Base-by-base conservation (phyloP, 305 asterid genomes). In the Fraxinus latifolia region DNA sequence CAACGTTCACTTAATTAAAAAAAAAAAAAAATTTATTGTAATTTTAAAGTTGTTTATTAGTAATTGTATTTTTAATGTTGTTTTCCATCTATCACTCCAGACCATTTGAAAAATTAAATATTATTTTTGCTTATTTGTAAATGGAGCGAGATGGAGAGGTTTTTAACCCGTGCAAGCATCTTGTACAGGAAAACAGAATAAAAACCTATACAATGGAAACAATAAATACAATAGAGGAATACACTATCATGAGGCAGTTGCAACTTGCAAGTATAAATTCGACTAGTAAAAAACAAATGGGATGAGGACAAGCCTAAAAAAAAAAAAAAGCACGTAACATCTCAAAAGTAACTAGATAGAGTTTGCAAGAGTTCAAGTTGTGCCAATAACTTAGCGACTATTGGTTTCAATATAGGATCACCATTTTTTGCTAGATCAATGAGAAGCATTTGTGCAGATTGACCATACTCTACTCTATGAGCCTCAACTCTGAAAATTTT, bases 351-450 rank as follows among this genome's bases (percentile, higher is more conserved):
- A 85, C 89, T 90, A 32, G 97, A 93, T 83, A 91, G 96, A 77
- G 50, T 70, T 86, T 91, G 97, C 92, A 93, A 83, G 44, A 93
- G 92, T 50, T 94, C 91, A 85, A 95, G 94, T 83, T 91, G 97
- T 70, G 97, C 99, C 87, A 95, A 87, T n/a, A 94, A 75, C 85
- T 88, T 91, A 23, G 95, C 96, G 36, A 88, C 92, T 23, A 60
- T 81, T 0, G 97, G 92, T 74, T 92, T 94, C 87, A 95, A 82
- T 81, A 81, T 42, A 39, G 90, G 83, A 79, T 93, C 91, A 5
- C 97, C 96, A 84, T 87, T 88, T 68, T 92, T 97, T 78, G 95
- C 95, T 77, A 94, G 80, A 90, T 92, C 94, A 86, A 94, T 89
- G 2, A 95, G 89, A 87, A 91, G 89, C 11, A 77, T 85, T 77